A percentile compares a stretch with the other conserved stretches of the same genome.
phyloP scores from a whole-genome alignment of 257 asterid genomes.

The Perilla frutescens region DNA sequence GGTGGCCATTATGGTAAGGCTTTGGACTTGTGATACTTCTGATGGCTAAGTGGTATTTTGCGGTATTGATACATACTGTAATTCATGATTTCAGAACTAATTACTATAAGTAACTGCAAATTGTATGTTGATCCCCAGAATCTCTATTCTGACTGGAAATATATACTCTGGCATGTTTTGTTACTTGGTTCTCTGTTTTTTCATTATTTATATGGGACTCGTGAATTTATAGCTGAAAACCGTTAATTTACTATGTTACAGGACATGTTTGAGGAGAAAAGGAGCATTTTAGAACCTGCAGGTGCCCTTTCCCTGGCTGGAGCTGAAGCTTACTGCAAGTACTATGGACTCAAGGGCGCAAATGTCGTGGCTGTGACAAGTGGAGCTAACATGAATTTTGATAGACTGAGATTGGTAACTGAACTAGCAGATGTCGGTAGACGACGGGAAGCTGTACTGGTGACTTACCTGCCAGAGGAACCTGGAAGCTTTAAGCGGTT shows the following conservation, averaged over 20 bases:
- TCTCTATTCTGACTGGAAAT: conserved; percentile 15
- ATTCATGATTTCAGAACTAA: conserved; percentile 17
- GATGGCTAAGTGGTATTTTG: conserved; percentile 1
- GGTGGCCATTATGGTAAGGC: conserved; percentile 6
- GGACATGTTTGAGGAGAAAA: conserved; percentile 99
- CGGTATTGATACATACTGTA: neutral
- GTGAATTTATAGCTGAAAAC: conserved; percentile 11
- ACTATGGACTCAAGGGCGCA: conserved; percentile 76
- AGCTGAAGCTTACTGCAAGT: conserved; percentile 93
- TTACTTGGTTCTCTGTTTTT: conserved; percentile 23
- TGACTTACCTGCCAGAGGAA: conserved; percentile 84
- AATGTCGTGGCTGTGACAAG: conserved; percentile 90
- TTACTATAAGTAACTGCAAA: neutral
- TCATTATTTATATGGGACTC: neutral
- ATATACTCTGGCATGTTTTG: neutral
- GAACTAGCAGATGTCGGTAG: conserved; percentile 96
- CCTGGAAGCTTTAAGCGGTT: conserved; percentile 75
- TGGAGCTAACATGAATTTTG: conserved; percentile 98
- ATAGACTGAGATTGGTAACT: conserved; percentile 87
- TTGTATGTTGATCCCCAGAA: conserved; percentile 16
- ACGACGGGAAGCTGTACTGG: conserved; percentile 84
- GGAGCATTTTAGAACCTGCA: conserved; percentile 96
- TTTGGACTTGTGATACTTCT: conserved; percentile 15
- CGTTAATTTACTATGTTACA: conserved; percentile 37
- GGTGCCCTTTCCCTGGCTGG: conserved; percentile 99